Base-by-base conservation (phyloP, 116 monocot genomes). In the Thalassia testudinum region DNA sequence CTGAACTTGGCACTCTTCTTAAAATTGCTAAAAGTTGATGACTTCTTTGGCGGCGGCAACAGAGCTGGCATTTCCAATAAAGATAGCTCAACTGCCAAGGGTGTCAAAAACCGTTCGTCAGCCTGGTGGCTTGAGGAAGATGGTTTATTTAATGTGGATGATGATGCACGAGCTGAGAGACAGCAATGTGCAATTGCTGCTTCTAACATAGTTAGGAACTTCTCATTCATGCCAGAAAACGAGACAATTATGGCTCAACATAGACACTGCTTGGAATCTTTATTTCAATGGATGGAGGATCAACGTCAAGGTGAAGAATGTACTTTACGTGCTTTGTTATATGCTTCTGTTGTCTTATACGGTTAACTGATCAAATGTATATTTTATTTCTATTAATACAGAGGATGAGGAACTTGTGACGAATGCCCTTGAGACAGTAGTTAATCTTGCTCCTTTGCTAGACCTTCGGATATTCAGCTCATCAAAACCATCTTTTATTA, bases 191-290 rank as follows among this genome's bases (percentile, higher is more conserved):
- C 85, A 48, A 58, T 89, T 68, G 89, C 79, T 59, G 82, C 85
- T 59, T 97, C 97, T 47, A 97, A 97, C 79, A 82, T 89, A 47
- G 79, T 97, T 22, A 67, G 85, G 1, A 97, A 97, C 52, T 97
- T 97, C 67, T 89, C 97, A 48, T 97, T 97, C 70, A 97, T 97
- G 89, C 97, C 97, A 42, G 97, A 97, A 24, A 89, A 97, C 77
- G 97, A 97, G 68, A 61, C 54, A 28, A 66, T 97, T 53, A 97
- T 97, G 97, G 89, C 89, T 27, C 97, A 97, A 62, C 81, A 97
- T 68, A 85, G 97, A 45, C 97, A 97, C 42, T 97, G 89, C 65
- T 60, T 89, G 72, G 97, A 97, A 68, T 82, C 95, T 24, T 14
- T 97, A 57, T 89, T 97, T 63, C 85, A 88, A 45, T 85, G 89